Evolutionary conservation across 306 rosid genomes (phyloP).

Genomic region (Castanospermum australe): DNA sequence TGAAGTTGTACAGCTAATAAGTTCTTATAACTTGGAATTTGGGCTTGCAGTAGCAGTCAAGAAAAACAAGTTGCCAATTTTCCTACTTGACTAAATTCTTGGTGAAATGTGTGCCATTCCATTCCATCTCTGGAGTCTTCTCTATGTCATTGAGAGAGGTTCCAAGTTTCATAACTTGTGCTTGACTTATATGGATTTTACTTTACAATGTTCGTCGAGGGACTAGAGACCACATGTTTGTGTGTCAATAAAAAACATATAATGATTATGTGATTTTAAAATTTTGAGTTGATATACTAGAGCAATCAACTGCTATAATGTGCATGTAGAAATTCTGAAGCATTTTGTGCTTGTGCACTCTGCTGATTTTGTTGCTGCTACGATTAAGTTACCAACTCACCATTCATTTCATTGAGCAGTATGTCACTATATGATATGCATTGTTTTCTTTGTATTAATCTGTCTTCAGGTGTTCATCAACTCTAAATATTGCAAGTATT

Average conservation of each 20-base stretch:
- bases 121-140: neutral
- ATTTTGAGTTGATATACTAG: neutral
- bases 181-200: neutral
- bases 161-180: too few relatives aligned
- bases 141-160: neutral
- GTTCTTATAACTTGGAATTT: neutral
- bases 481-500: conserved; percentile 29
- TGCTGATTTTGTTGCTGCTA: neutral
- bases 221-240: neutral
- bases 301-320: neutral
- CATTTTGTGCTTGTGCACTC: neutral
- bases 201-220: neutral
- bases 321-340: neutral
- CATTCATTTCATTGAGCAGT: neutral
- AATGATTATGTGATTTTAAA: neutral
- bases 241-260: neutral
- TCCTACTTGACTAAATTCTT: neutral
- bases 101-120: neutral
- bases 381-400: neutral
- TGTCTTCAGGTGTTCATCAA: neutral
- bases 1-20: neutral
- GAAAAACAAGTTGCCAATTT: neutral
- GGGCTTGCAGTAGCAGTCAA: neutral
- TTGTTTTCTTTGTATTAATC: conserved; percentile 12
- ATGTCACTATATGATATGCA: neutral